Evolutionary conservation across 1,284 basidiomycete species (phyloP), one percentile per base, ranked within the genome.

Genomic region (Tausonia pullulans): DNA sequence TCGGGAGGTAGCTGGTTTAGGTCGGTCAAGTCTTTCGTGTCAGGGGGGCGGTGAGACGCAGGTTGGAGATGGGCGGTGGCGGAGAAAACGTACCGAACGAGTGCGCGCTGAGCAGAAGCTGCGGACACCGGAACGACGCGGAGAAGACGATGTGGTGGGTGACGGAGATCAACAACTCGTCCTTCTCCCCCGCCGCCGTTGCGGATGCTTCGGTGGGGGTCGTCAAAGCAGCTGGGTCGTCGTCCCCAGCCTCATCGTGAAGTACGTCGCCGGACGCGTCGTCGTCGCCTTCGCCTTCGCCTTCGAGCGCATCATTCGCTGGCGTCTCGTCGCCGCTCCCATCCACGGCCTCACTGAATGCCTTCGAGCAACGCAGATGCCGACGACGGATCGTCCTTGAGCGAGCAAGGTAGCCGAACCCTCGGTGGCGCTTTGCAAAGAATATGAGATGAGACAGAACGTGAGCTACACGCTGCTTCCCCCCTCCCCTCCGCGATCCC

Each of bases 61-160:
- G 4, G 11, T 52, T 16, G 41, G 27, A 45, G 7, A 50, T 13
- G 14, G 8, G n/a, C 10, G 48, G 44, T 3, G 16, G 46, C 2
- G n/a, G 49, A 11, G 39, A 7, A 3, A 16, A 63, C 58, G 40
- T 8, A 64, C 63, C 49, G 40, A 40, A 4, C 27, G 53, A 64
- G 27, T 60, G 53, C 41, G 63, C 63, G 52, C 54, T 41, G 14
- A 64, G 49, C 11, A 64, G 58, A 14, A 64, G 53, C 43, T 56
- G 58, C 8, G 63, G 63, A 27, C 45, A 14, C 48, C 49, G 57
- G 39, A 54, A 64, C 7, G 63, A 60, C 5, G 57, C 27, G 11
- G 63, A 64, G 39, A 46, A 64, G 41, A 64, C 63, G n/a, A 64
- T 50, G 63, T 64, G 63, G 40, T 60, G 63, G 4, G 40, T 27